Evolutionary conservation across 73 alveolate genomes (phyloP).

Genomic region (Blepharisma japonicum): DNA sequence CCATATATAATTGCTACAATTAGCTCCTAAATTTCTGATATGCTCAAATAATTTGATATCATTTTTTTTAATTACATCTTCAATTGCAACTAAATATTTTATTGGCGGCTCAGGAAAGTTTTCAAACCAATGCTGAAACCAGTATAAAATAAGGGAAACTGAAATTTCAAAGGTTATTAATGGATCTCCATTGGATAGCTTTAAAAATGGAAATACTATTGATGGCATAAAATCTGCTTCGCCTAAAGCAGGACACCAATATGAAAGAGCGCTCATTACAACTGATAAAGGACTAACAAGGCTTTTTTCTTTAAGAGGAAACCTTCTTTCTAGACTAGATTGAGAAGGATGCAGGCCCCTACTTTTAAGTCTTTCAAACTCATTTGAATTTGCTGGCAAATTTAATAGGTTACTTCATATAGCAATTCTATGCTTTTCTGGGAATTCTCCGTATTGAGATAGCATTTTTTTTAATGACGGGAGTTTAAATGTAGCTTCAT

Average conservation of each 20-base stretch:
- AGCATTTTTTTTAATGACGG: constrained; percentile 36
- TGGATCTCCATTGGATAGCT: constrained; percentile 7
- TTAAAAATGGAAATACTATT: constrained; percentile 51
- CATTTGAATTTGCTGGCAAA: constrained; percentile 46
- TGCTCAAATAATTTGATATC: constrained; percentile 10
- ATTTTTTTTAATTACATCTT: background rate
- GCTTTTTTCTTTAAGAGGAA: constrained; percentile 34
- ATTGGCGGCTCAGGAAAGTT: constrained; percentile 29
- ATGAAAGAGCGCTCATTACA: constrained; percentile 43
- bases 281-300: constrained; percentile 35
- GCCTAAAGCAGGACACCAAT: constrained; percentile 57
- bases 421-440: constrained; percentile 49
- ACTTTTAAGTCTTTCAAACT: constrained; percentile 33
- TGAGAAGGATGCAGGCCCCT: constrained; percentile 52
- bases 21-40: background rate
- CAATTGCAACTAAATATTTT: background rate
- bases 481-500: too few species aligned
- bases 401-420: constrained; percentile 45
- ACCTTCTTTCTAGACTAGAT: constrained; percentile 27
- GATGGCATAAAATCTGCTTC: constrained; percentile 54
- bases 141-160: background rate
- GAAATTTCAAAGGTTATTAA: background rate
- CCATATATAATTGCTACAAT: constrained; percentile 41
- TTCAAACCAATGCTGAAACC: constrained; percentile 24
- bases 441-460: constrained; percentile 53